phyloP scores from a whole-genome alignment of 2,329 filamentous ascomycete species.

The Cladobotryum protrusum region DNA sequence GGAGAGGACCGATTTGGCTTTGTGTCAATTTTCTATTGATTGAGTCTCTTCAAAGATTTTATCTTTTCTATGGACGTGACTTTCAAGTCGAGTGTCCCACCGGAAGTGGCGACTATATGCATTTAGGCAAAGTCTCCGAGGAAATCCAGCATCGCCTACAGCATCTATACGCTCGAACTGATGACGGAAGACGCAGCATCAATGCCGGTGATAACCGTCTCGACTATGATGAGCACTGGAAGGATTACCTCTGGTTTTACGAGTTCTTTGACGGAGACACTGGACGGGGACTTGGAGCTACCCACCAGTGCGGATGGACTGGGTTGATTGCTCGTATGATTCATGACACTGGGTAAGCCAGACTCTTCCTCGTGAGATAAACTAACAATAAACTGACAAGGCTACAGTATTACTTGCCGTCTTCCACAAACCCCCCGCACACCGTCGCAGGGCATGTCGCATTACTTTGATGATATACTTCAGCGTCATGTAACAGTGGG shows the following conservation, averaged over 20 bases:
- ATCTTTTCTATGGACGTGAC: conserved; percentile 87
- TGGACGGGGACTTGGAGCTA: conserved; percentile 82
- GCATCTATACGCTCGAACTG: conserved; percentile 78
- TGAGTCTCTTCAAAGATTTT: conserved; percentile 90
- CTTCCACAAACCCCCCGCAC: conserved; percentile 90
- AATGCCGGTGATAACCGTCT: conserved; percentile 79
- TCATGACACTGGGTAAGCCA: conserved; percentile 84
- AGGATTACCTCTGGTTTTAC: conserved; percentile 79
- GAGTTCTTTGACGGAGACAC: conserved; percentile 95
- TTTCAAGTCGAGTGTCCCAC: conserved; percentile 91
- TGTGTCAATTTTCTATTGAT: conserved; percentile 94
- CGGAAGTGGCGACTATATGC: conserved; percentile 90
- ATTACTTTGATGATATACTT: conserved; percentile 94
- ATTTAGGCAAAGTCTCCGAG: conserved; percentile 88
- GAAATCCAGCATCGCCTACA: conserved; percentile 92
- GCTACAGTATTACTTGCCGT: conserved; percentile 73
- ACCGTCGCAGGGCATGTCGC: conserved; percentile 72
- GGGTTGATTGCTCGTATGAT: conserved; percentile 95
- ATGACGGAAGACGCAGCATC: conserved; percentile 82
- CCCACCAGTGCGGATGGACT: conserved; percentile 95
- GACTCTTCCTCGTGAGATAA: not conserved
- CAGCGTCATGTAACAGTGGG: conserved; percentile 31
- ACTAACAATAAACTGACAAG: not conserved
- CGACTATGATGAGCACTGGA: conserved; percentile 91
- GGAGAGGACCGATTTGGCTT: conserved; percentile 93